A percentile compares a stretch with the other conserved stretches of the same genome.
Evolutionary conservation across 108 stramenopile species (phyloP).

Genomic region (Cyclotella choctawhatcheeana): DNA sequence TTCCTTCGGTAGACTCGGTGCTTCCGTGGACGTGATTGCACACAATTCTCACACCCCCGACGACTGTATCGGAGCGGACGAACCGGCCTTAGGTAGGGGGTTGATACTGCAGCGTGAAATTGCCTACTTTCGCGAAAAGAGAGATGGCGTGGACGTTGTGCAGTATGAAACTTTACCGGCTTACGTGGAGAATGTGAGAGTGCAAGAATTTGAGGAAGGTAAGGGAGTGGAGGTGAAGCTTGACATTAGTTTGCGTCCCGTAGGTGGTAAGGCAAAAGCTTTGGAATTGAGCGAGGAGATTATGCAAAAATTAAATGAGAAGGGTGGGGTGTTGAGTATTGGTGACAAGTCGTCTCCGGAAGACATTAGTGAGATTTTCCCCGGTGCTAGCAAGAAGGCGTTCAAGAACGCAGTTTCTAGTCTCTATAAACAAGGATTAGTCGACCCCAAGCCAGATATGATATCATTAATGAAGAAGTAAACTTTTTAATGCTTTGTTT

Average conservation of each 20-base stretch:
- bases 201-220: slow-evolving; percentile 56
- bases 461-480: slow-evolving; percentile 52
- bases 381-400: slow-evolving; percentile 59
- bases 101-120: slow-evolving; percentile 82
- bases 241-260: slow-evolving; percentile 66
- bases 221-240: slow-evolving; percentile 46
- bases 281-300: slow-evolving; percentile 58
- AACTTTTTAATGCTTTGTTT: too few relatives aligned
- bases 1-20: slow-evolving; percentile 80
- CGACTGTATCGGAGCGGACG: slow-evolving; percentile 64
- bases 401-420: slow-evolving; percentile 71
- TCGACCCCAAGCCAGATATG: slow-evolving; percentile 60
- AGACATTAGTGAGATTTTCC: slow-evolving; percentile 72
- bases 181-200: slow-evolving; percentile 72
- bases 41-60: slow-evolving; percentile 58
- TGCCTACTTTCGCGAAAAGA: slow-evolving; percentile 67
- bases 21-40: slow-evolving; percentile 74
- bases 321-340: slow-evolving; percentile 50
- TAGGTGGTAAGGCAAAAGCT: slow-evolving; percentile 79
- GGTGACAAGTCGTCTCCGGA: slow-evolving; percentile 83
- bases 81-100: slow-evolving; percentile 70
- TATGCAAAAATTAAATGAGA: slow-evolving; percentile 55
- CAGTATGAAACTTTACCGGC: slow-evolving; percentile 76
- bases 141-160: slow-evolving; percentile 78
- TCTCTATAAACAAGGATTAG: slow-evolving; percentile 68